Conservation (phyloP, 768 basidiomycete genomes). For the Tephrocybe sp. region DNA sequence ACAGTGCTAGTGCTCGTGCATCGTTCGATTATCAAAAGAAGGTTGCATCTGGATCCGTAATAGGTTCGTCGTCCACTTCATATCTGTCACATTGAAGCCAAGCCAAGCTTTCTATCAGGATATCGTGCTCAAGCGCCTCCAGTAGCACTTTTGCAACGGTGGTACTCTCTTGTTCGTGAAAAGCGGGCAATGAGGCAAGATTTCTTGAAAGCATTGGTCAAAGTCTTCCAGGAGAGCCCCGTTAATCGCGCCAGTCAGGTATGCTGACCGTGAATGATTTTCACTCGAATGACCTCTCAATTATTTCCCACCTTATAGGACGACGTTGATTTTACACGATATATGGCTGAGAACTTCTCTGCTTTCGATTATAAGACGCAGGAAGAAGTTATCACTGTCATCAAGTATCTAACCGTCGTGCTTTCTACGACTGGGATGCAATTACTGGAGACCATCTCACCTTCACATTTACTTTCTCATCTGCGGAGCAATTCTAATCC, state of each 20-base stretch:
- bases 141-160: slow-evolving; percentile 76
- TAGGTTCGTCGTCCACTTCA: slow-evolving; percentile 38
- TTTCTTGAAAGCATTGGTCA: slow-evolving; percentile 79
- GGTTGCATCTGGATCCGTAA: slow-evolving; percentile 41
- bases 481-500: slow-evolving; percentile 37
- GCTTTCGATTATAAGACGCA: slow-evolving; percentile 92
- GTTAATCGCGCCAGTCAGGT: slow-evolving; percentile 59
- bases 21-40: slow-evolving; percentile 84
- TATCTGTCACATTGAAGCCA: neutral
- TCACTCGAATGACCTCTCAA: neutral
- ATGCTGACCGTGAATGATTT: neutral
- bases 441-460: slow-evolving; percentile 71
- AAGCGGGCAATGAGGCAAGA: slow-evolving; percentile 85
- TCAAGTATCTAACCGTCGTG: slow-evolving; percentile 72
- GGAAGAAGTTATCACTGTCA: slow-evolving; percentile 87
- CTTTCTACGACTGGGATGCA: slow-evolving; percentile 82
- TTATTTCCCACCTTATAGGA: slow-evolving; percentile 40
- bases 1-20: slow-evolving; percentile 71
- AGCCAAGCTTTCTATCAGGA: slow-evolving; percentile 35
- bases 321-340: slow-evolving; percentile 83
- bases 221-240: slow-evolving; percentile 75
- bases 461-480: slow-evolving; percentile 64
- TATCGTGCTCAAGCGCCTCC: slow-evolving; percentile 64
- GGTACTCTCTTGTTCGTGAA: slow-evolving; percentile 91
- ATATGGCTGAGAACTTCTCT: slow-evolving; percentile 94